These are phyloP conservation scores for Botryotinia calthae DNA, from an alignment of 2,329 filamentous ascomycete species.

Conservation along the genomic window DNA sequence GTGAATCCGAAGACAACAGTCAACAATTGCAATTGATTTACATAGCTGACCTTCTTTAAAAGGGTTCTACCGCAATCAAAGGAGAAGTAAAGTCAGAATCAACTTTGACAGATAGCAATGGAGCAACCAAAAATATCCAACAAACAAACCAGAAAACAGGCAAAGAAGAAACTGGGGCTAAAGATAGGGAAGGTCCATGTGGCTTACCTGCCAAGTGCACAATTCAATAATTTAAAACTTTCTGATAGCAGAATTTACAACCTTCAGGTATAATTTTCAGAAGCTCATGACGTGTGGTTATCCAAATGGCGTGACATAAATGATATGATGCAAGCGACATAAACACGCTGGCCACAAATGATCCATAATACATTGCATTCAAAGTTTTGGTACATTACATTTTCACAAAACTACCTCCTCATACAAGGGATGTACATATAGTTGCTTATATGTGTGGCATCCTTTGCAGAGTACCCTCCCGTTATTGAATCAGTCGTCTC, in stretches of 20 bases:
- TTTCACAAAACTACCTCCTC: neutral
- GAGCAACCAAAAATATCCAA: constrained; percentile 29
- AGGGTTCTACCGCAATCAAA: constrained; percentile 43
- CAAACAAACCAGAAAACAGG: constrained; percentile 27
- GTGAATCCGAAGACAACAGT: neutral
- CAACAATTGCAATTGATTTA: neutral
- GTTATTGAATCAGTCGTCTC: neutral
- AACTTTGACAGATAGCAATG: neutral
- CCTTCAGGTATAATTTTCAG: neutral
- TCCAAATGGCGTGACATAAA: neutral
- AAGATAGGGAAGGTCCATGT: constrained; percentile 67
- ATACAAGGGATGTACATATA: neutral
- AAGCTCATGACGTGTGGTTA: neutral
- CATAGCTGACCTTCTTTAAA: neutral
- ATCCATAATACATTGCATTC: neutral
- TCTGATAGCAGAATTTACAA: neutral
- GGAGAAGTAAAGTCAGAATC: constrained; percentile 9
- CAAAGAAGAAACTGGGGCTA: constrained; percentile 27
- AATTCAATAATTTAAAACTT: constrained; percentile 45
- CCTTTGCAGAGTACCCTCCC: neutral
- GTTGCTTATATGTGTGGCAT: neutral
- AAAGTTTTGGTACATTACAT: neutral
- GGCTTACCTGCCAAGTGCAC: constrained; percentile 73
- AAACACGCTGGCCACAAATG: too few species aligned
- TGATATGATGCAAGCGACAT: neutral